Percentiles rank a stretch among this genome's conserved stretches.
Evolutionary conservation across 257 asterid genomes (phyloP).

Genomic region (Przewalskia tangutica): DNA sequence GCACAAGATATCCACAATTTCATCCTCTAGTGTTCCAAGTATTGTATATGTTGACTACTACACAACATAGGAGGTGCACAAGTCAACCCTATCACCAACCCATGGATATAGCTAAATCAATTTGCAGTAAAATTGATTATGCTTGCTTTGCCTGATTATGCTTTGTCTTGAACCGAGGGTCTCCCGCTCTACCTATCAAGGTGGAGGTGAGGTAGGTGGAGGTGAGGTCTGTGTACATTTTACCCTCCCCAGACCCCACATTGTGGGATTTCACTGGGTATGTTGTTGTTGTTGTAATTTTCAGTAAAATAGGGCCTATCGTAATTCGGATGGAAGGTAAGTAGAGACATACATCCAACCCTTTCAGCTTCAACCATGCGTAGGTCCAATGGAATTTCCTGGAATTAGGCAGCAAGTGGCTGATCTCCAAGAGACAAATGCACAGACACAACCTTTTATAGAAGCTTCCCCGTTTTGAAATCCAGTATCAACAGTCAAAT

Average conservation of each 20-base stretch:
- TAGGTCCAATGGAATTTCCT: slow-evolving; percentile 76
- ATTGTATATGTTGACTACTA: not conserved
- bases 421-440: slow-evolving; percentile 75
- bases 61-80: not conserved
- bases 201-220: too few species aligned
- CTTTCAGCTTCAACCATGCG: slow-evolving; percentile 89
- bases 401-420: slow-evolving; percentile 88
- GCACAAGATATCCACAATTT: not conserved
- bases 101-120: too few species aligned
- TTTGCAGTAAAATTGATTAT: too few species aligned
- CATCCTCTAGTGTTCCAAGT: not conserved
- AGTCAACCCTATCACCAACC: too few species aligned
- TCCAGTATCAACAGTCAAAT: slow-evolving; percentile 76
- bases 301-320: slow-evolving; percentile 5
- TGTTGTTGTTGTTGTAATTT: too few species aligned
- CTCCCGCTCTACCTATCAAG: too few species aligned
- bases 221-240: too few species aligned
- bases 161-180: too few species aligned
- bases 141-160: too few species aligned
- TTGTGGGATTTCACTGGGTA: too few species aligned
- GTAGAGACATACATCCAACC: slow-evolving; percentile 64
- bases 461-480: slow-evolving; percentile 45
- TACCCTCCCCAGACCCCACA: too few species aligned
- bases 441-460: slow-evolving; percentile 42
- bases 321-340: slow-evolving; percentile 14